Conservation (phyloP, 192 early-diverging fungal genomes). For the Geranomyces michiganensis region DNA sequence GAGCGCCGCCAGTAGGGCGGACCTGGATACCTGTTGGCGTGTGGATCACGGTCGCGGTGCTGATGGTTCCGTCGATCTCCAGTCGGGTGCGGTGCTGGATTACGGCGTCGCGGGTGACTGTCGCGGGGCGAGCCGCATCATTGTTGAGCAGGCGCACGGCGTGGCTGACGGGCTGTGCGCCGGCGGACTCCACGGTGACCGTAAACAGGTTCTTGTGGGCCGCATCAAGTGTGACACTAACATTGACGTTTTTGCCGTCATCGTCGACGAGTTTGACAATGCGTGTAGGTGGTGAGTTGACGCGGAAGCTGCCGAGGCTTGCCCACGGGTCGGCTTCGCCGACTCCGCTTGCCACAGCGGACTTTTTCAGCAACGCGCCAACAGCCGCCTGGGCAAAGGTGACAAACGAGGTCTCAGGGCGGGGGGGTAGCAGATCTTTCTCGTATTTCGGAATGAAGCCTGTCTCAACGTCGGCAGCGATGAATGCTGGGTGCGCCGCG, state of each 20-base stretch:
- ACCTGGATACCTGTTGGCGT: constrained; percentile 10
- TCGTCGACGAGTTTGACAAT: constrained; percentile 30
- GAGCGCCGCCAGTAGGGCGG: constrained; percentile 71
- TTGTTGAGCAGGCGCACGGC: not conserved
- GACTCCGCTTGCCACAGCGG: not conserved
- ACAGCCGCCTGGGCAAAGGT: constrained; percentile 72
- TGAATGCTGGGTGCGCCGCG: constrained; percentile 78
- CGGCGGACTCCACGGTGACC: constrained; percentile 7
- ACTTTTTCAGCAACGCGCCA: constrained; percentile 34
- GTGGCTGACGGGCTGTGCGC: no score
- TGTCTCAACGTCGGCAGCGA: constrained; percentile 87
- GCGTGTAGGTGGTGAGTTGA: constrained; percentile 44
- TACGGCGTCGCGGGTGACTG: not conserved
- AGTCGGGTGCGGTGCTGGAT: not conserved
- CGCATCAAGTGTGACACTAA: constrained; percentile 14
- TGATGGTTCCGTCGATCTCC: constrained; percentile 1
- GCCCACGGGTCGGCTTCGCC: constrained; percentile 52
- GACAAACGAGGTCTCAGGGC: constrained; percentile 41
- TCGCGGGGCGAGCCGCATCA: constrained; percentile 1
- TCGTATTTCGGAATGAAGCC: constrained; percentile 87
- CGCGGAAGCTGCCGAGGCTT: constrained; percentile 39
- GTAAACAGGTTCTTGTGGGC: not conserved
- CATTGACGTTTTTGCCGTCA: constrained; percentile 12
- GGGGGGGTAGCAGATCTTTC: constrained; percentile 60
- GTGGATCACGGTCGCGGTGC: constrained; percentile 2